These are phyloP conservation scores for Sextonia rubra DNA, from an alignment of 164 flowering plant genomes.

Conservation along the genomic window DNA sequence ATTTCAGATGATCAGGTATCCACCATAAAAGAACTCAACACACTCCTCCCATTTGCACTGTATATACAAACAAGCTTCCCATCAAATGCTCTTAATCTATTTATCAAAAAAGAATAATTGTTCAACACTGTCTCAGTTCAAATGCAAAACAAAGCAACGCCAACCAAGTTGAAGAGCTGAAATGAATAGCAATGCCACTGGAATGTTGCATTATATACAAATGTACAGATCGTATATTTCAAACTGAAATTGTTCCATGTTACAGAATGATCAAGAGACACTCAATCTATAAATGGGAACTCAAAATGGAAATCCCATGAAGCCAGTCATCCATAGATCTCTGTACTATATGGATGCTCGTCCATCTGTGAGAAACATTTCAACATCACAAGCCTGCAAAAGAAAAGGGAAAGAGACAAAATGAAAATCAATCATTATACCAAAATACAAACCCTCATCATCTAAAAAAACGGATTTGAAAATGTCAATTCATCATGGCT, in stretches of 20 bases:
- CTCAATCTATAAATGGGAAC: slow-evolving; percentile 28
- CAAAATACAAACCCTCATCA: neutral
- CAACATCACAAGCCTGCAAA: slow-evolving; percentile 25
- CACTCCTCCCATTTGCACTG: slow-evolving; percentile 31
- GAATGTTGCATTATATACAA: slow-evolving; percentile 29
- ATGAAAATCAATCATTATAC: neutral
- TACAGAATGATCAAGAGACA: slow-evolving; percentile 24
- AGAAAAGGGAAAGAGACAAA: slow-evolving; percentile 3
- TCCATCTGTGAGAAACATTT: slow-evolving; percentile 13
- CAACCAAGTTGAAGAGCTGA: slow-evolving; percentile 11
- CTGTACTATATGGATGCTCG: slow-evolving; percentile 15
- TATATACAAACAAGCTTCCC: slow-evolving; percentile 30
- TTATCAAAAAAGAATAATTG: slow-evolving; percentile 9
- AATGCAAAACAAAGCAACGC: slow-evolving; percentile 18
- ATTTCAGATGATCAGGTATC: slow-evolving; percentile 28
- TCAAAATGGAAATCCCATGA: slow-evolving; percentile 13
- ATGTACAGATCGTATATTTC: slow-evolving; percentile 27
- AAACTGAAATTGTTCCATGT: slow-evolving; percentile 31
- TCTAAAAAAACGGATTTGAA: neutral
- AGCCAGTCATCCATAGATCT: slow-evolving; percentile 16
- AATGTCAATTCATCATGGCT: neutral
- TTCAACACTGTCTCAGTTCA: slow-evolving; percentile 12
- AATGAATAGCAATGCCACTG: slow-evolving; percentile 21
- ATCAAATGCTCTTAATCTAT: slow-evolving; percentile 24
- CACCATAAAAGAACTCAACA: slow-evolving; percentile 24